Conservation (phyloP, 2,329 filamentous ascomycete species). For the Westerdykella sp. region DNA sequence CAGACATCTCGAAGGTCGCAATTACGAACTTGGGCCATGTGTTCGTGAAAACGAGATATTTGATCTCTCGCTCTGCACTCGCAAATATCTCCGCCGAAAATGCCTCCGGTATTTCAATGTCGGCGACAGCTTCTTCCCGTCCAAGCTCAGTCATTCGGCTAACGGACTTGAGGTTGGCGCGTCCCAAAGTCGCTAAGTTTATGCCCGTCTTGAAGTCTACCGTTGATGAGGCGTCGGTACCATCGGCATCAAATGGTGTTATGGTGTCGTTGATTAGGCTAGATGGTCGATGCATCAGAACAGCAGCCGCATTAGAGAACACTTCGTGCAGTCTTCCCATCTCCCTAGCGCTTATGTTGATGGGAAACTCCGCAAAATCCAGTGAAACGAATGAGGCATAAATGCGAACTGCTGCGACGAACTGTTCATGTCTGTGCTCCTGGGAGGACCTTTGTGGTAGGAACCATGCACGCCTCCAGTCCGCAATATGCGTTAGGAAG, state of each 20-base stretch:
- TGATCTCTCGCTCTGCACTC: slow-evolving; percentile 28
- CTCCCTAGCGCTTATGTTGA: slow-evolving; percentile 29
- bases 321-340: slow-evolving; percentile 23
- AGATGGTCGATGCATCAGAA: slow-evolving; percentile 16
- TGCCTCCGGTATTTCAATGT: slow-evolving; percentile 17
- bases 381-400: slow-evolving; percentile 32
- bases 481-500: slow-evolving; percentile 28
- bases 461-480: slow-evolving; percentile 32
- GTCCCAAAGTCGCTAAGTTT: slow-evolving; percentile 23
- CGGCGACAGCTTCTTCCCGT: slow-evolving; percentile 12
- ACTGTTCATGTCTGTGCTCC: slow-evolving; percentile 23
- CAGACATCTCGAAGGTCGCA: slow-evolving; percentile 10
- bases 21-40: slow-evolving; percentile 35
- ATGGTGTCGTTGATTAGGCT: slow-evolving; percentile 15
- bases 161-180: slow-evolving; percentile 24
- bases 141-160: slow-evolving; percentile 15
- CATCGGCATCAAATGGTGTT: slow-evolving; percentile 25
- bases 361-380: slow-evolving; percentile 30
- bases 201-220: slow-evolving; percentile 11
- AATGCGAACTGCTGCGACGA: slow-evolving; percentile 25
- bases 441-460: slow-evolving; percentile 10
- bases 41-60: slow-evolving; percentile 32
- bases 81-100: slow-evolving; percentile 26
- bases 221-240: slow-evolving; percentile 14
- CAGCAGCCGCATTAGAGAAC: slow-evolving; percentile 19